Evolutionary conservation across 257 asterid genomes (phyloP).

Genomic region (Hygrophila difformis): DNA sequence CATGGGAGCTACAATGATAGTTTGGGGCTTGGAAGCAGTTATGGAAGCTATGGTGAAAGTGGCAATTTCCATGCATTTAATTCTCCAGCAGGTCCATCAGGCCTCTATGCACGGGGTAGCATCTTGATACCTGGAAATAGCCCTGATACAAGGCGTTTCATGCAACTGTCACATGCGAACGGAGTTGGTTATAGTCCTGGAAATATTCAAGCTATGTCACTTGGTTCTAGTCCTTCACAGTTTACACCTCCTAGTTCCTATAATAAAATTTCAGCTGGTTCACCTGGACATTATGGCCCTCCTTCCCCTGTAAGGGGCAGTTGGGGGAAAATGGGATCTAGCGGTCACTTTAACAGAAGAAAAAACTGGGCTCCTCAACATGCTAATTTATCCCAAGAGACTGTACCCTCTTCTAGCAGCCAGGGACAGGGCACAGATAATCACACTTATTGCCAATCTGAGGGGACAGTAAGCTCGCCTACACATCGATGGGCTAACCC

Average conservation of each 20-base stretch:
- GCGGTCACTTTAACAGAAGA: conserved; percentile 72
- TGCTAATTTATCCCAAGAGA: conserved; percentile 58
- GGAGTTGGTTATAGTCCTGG: conserved; percentile 94
- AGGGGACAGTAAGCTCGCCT: conserved; percentile 54
- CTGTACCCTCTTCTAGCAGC: conserved; percentile 42
- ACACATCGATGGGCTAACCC: conserved; percentile 49
- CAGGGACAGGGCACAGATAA: conserved; percentile 57
- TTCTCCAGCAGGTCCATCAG: conserved; percentile 88
- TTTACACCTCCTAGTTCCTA: conserved; percentile 88
- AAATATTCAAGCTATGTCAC: conserved; percentile 84
- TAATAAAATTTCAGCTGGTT: conserved; percentile 61
- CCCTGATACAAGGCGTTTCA: conserved; percentile 86
- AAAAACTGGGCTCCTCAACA: conserved; percentile 63
- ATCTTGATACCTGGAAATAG: conserved; percentile 68
- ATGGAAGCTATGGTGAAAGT: conserved; percentile 91
- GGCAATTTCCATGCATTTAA: conserved; percentile 78
- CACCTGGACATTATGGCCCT: conserved; percentile 96
- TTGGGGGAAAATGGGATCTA: conserved; percentile 76
- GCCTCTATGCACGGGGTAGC: conserved; percentile 66
- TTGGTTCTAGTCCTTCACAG: conserved; percentile 97
- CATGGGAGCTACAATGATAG: conserved; percentile 93
- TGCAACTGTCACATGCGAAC: conserved; percentile 63
- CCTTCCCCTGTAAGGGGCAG: conserved; percentile 86
- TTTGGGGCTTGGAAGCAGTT: conserved; percentile 73
- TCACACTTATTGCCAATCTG: conserved; percentile 39